A percentile compares a stretch with the other conserved stretches of the same genome.
Evolutionary conservation across 768 basidiomycete species (phyloP).

Genomic region (Boletus sp.): DNA sequence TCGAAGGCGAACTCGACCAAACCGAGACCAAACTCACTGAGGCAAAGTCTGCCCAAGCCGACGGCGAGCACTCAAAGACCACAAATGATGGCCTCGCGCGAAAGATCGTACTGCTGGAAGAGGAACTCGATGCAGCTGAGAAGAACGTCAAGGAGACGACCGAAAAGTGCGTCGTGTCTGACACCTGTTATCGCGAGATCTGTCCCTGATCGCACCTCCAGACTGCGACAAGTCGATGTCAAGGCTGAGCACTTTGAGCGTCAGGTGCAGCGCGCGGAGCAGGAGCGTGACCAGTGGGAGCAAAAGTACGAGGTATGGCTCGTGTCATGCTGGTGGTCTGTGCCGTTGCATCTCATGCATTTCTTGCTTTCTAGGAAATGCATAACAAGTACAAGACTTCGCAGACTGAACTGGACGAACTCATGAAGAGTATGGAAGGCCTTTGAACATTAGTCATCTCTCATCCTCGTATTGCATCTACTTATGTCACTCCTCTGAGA

Average conservation of each 20-base stretch:
- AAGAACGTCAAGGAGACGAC: constrained; percentile 95
- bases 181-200: constrained; percentile 11
- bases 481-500: constrained; percentile 4
- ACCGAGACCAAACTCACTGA: constrained; percentile 63
- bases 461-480: constrained; percentile 2
- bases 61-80: constrained; percentile 67
- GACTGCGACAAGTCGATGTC: constrained; percentile 94
- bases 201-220: constrained; percentile 34
- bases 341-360: constrained; percentile 1
- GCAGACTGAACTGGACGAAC: constrained; percentile 81
- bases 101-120: constrained; percentile 91
- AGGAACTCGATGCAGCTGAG: constrained; percentile 93
- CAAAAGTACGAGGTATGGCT: constrained; percentile 85
- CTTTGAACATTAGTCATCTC: constrained; percentile 40
- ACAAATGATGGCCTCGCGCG: constrained; percentile 71
- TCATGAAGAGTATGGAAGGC: constrained; percentile 72
- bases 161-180: constrained; percentile 73
- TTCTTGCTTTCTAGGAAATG: constrained; percentile 54
- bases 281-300: constrained; percentile 93
- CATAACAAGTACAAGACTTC: constrained; percentile 66
- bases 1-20: constrained; percentile 71
- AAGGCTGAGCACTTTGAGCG: constrained; percentile 99
- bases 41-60: constrained; percentile 61
- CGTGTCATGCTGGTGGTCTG: background rate
- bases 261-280: constrained; percentile 80